Conservation (phyloP, 108 stramenopile genomes). For the Chaetoceros muelleri region DNA sequence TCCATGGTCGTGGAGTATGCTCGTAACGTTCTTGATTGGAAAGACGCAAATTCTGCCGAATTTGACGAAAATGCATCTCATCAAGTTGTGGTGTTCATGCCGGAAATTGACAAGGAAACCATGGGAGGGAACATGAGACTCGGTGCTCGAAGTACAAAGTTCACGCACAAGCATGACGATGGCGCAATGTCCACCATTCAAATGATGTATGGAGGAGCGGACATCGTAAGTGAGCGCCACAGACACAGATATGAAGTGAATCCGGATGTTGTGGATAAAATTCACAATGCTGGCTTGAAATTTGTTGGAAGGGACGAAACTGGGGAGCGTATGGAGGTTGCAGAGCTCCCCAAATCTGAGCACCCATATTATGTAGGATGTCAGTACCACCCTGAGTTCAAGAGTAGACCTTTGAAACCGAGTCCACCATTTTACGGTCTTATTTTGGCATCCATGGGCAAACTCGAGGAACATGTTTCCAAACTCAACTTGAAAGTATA, state of each 20-base stretch:
- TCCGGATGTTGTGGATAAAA: conserved; percentile 81
- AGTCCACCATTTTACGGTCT: conserved; percentile 95
- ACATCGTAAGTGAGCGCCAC: conserved; percentile 85
- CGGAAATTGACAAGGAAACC: conserved; percentile 89
- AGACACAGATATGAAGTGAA: conserved; percentile 99
- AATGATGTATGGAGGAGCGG: conserved; percentile 67
- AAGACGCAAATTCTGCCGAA: conserved; percentile 90
- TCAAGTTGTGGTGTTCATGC: conserved; percentile 98
- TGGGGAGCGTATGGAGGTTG: conserved; percentile 95
- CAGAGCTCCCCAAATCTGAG: conserved; percentile 71
- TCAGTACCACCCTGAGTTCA: conserved; percentile 99
- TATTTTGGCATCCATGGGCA: conserved; percentile 74
- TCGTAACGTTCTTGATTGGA: conserved; percentile 76
- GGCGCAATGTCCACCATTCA: conserved; percentile 39
- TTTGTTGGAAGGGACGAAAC: conserved; percentile 94
- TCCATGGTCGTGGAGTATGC: conserved; percentile 96
- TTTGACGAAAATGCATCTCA: conserved; percentile 73
- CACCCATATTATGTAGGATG: conserved; percentile 97
- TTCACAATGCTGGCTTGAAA: conserved; percentile 85
- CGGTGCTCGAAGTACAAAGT: conserved; percentile 84
- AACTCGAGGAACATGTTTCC: conserved; percentile 45
- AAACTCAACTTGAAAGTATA: too few species aligned
- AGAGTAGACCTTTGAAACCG: conserved; percentile 89
- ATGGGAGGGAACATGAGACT: conserved; percentile 99
- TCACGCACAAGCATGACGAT: conserved; percentile 51